These are phyloP conservation scores for Malus domestica DNA, from an alignment of 306 rosid genomes.

Conservation along the genomic window ASM211411v1 NC_041797.1:1305501-1306000, in stretches of 20 bases:
- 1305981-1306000: conserved; percentile 37
- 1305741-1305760: conserved; percentile 15
- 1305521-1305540: too few relatives aligned
- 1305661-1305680: background rate
- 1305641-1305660: background rate
- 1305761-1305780: background rate
- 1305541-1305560: too few relatives aligned
- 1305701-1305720: background rate
- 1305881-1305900: conserved; percentile 12
- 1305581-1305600: background rate
- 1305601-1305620: conserved; percentile 3
- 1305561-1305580: background rate
- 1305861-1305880: conserved; percentile 29
- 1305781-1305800: conserved; percentile 25
- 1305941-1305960: conserved; percentile 21
- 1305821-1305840: conserved; percentile 37
- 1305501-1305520: too few relatives aligned
- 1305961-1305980: conserved; percentile 27
- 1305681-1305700: background rate
- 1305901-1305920: conserved; percentile 19
- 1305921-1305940: conserved; percentile 19
- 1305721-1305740: conserved; percentile 30
- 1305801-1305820: conserved; percentile 29
- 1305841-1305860: conserved; percentile 51
- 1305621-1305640: conserved; percentile 6